phyloP scores from a whole-genome alignment of 2,329 filamentous ascomycete species.

The Pseudogymnoascus sp. region DNA sequence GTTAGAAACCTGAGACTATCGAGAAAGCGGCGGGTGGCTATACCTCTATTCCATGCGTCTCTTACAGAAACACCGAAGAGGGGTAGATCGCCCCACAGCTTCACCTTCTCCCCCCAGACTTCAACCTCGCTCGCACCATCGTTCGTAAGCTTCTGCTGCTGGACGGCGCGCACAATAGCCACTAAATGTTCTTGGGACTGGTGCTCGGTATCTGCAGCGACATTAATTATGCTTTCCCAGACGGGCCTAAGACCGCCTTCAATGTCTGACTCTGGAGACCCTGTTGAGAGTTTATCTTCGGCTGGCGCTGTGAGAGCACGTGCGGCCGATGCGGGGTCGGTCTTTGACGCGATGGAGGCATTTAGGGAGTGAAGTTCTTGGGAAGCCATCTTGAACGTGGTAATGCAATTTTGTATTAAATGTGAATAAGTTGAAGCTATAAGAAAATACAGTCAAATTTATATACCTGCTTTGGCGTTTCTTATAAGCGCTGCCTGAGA shows the following conservation, averaged over 20 bases:
- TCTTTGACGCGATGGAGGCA: not conserved
- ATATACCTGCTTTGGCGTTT: not conserved
- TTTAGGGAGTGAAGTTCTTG: not conserved
- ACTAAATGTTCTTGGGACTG: conserved; percentile 21
- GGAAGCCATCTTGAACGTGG: not conserved
- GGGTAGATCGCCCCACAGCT: conserved; percentile 27
- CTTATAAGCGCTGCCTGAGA: not conserved
- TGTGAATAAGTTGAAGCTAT: too few relatives aligned
- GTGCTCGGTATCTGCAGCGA: conserved; percentile 18
- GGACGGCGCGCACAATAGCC: conserved; percentile 21
- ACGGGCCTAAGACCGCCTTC: conserved; percentile 63
- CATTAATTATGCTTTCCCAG: conserved; percentile 21
- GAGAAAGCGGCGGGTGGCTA: not conserved
- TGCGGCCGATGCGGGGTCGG: not conserved
- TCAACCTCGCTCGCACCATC: conserved; percentile 15
- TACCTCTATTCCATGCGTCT: conserved; percentile 27
- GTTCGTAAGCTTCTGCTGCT: conserved; percentile 14
- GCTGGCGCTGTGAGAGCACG: not conserved
- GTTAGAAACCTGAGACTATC: not conserved
- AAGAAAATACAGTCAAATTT: too few relatives aligned
- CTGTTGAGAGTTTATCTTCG: not conserved
- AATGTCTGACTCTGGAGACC: conserved; percentile 54
- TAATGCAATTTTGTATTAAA: too few relatives aligned
- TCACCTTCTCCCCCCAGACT: conserved; percentile 17
- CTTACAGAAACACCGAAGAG: conserved; percentile 24